Conservation (phyloP, 305 asterid species). For the Ilex paraguariensis region DNA sequence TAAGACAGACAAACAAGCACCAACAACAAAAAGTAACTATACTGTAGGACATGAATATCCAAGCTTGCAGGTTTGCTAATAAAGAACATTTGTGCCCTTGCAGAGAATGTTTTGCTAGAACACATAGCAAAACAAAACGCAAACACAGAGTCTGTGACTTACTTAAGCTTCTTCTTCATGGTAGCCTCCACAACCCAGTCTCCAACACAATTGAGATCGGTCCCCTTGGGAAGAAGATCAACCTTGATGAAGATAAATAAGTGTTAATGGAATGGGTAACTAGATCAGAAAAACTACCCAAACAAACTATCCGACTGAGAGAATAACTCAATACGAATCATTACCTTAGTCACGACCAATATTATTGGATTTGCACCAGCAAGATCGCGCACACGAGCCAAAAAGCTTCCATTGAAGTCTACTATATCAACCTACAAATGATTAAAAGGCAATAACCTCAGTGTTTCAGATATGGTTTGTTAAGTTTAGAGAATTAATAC, state of each 20-base stretch:
- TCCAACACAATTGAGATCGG: slow-evolving; percentile 91
- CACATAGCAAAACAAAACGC: not conserved
- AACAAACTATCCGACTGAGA: not conserved
- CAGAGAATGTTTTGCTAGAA: too few relatives aligned
- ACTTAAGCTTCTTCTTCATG: slow-evolving; percentile 93
- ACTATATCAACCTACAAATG: slow-evolving; percentile 78
- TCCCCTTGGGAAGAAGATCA: slow-evolving; percentile 97
- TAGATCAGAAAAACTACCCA: too few relatives aligned
- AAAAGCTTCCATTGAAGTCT: slow-evolving; percentile 94
- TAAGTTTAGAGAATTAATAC: too few relatives aligned
- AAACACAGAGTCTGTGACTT: slow-evolving; percentile 21
- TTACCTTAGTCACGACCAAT: slow-evolving; percentile 88
- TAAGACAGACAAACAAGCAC: not conserved
- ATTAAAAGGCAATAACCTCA: slow-evolving; percentile 3
- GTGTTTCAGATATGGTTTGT: not conserved
- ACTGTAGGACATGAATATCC: not conserved
- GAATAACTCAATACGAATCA: not conserved
- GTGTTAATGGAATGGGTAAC: slow-evolving; percentile 12
- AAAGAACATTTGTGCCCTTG: not conserved
- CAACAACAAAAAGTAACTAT: not conserved
- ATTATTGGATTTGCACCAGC: slow-evolving; percentile 96
- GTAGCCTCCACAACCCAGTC: slow-evolving; percentile 99
- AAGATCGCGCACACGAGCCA: slow-evolving; percentile 80
- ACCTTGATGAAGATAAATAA: slow-evolving; percentile 40
- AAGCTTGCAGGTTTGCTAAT: too few relatives aligned